Evolutionary conservation across 1,284 basidiomycete species (phyloP), one percentile per base, ranked within the genome.

Genomic region (Gomphus bonarii): DNA sequence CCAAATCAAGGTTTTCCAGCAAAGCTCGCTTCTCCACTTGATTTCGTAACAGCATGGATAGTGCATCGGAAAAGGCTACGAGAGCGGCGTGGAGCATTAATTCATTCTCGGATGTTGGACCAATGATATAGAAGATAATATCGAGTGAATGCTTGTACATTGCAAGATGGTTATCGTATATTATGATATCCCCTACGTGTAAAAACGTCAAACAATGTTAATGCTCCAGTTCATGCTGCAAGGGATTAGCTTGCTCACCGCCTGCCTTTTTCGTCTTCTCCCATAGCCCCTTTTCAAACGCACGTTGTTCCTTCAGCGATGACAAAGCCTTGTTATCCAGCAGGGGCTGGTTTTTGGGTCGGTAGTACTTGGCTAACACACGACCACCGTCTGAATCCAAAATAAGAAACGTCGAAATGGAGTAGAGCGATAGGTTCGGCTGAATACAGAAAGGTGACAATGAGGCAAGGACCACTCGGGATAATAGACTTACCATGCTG

Each of bases 11-110:
- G 71, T 95, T 97, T 74, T 99, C 97, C 57, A 99, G 74, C 47
- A 99, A 85, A 16, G 88, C 90, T 12, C 95, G 80, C 76, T 98
- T 99, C 77, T 99, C 97, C 28, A 99, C 82, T 66, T 95, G 88
- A 67, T 93, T 91, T 44, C 93, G 81, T 31, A 99, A 78, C 33
- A 99, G 76, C 65, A 97, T 76, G 28, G 84, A 82, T 18, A 95
- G 75, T 11, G 94, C 89, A 66, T 99, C 97, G 58, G 84, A 79
- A 67, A 97, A 88, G 0, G 92, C 91, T 49, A 76, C 79, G 22
- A 99, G 82, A 8, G 92, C 87, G 16, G 82, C 74, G 60, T 89
- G 84, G 46, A 99, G 84, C 93, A 99, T 98, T 61, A 99, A 80
- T 72, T 99, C 95, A 73, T 99, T 99, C 72, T 97, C 94, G 3